Evolutionary conservation across 2,329 filamentous ascomycete species (phyloP).

Genomic region (Botrytis tulipae): DNA sequence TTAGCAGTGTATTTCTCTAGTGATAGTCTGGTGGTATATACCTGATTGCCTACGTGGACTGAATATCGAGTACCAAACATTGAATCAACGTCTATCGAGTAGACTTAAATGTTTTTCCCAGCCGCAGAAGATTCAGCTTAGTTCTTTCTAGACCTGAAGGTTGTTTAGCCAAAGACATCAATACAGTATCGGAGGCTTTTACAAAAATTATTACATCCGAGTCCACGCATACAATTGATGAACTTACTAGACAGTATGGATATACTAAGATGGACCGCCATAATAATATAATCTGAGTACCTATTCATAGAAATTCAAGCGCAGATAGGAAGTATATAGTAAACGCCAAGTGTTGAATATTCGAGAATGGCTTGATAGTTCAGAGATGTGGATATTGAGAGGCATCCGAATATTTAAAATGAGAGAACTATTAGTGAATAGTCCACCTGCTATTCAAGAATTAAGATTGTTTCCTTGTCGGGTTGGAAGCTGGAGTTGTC

Average conservation of each 20-base stretch:
- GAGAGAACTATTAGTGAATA: neutral
- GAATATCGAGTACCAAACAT: neutral
- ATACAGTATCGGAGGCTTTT: neutral
- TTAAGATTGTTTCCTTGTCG: neutral
- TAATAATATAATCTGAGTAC: too few species aligned
- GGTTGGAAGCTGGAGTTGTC: neutral
- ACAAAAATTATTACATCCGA: neutral
- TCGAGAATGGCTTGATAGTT: neutral
- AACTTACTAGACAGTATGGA: neutral
- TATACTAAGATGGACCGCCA: too few species aligned
- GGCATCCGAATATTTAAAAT: neutral
- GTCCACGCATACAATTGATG: neutral
- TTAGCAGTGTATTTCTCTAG: neutral
- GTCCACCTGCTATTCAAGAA: neutral
- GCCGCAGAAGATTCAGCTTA: neutral
- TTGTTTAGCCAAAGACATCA: neutral
- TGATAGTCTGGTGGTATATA: neutral
- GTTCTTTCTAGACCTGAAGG: neutral
- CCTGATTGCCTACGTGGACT: neutral
- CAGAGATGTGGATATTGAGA: neutral
- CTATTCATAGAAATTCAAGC: too few species aligned
- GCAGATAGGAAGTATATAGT: neutral
- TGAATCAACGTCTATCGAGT: neutral
- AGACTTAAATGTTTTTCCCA: accelerated
- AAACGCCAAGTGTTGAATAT: neutral